These are phyloP conservation scores for Aspergillus nanangensis DNA, from an alignment of 495 filamentous ascomycete species.

Conservation along the genomic window DNA sequence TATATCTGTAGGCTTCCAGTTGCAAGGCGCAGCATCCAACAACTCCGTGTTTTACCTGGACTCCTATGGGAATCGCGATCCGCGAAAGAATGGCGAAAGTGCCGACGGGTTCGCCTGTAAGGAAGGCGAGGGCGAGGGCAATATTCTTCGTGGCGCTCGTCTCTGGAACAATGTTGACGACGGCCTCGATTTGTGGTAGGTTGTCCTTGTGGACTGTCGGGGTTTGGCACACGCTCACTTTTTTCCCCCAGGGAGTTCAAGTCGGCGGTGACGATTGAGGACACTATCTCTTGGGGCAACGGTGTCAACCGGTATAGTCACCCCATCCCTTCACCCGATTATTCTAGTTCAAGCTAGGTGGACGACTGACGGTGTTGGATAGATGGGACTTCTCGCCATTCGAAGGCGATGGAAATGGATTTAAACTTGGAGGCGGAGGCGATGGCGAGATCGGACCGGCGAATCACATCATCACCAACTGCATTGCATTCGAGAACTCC, in stretches of 20 bases:
- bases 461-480: conserved; percentile 12
- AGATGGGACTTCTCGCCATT: conserved; percentile 17
- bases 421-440: conserved; percentile 17
- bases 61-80: conserved; percentile 14
- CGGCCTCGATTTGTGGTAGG: conserved; percentile 15
- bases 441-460: conserved; percentile 11
- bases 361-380: not conserved
- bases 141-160: conserved; percentile 13
- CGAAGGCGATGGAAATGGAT: conserved; percentile 19
- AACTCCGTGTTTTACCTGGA: conserved; percentile 16
- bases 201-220: not conserved
- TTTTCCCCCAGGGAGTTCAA: conserved; percentile 12
- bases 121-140: conserved; percentile 14
- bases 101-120: conserved; percentile 19
- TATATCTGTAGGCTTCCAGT: conserved; percentile 10
- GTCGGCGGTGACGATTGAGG: conserved; percentile 16
- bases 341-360: too few relatives aligned
- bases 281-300: conserved; percentile 17
- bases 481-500: conserved; percentile 13
- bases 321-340: not conserved
- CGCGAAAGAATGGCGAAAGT: conserved; percentile 17
- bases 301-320: conserved; percentile 13
- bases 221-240: not conserved
- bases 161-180: conserved; percentile 19
- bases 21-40: conserved; percentile 14